Evolutionary conservation across 73 alveolate species (phyloP).

Genomic region (Paramecium tetraurelia): DNA sequence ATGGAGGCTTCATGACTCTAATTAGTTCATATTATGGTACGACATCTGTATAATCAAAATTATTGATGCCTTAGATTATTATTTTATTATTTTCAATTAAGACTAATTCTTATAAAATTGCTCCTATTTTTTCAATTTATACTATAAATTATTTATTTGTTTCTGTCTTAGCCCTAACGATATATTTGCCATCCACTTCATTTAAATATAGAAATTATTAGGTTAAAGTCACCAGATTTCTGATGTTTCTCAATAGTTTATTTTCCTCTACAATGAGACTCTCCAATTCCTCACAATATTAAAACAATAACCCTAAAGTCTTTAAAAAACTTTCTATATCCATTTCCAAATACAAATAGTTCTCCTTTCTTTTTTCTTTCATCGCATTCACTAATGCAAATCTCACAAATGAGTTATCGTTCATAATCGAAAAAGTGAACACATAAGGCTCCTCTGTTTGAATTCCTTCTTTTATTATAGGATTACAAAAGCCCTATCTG

Average conservation of each 20-base stretch:
- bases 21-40: background rate
- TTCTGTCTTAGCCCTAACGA: background rate
- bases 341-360: background rate
- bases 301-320: background rate
- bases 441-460: background rate
- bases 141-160: background rate
- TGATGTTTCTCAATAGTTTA: background rate
- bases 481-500: background rate
- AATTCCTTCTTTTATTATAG: background rate
- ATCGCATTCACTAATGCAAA: background rate
- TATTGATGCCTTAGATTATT: background rate
- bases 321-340: background rate
- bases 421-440: background rate
- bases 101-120: background rate
- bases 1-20: background rate
- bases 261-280: background rate
- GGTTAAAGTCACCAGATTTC: background rate
- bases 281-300: background rate
- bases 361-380: background rate
- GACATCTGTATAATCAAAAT: background rate
- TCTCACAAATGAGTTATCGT: background rate
- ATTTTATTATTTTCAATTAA: background rate
- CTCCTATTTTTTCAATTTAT: background rate
- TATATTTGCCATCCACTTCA: background rate
- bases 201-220: background rate